Evolutionary conservation across 2,329 filamentous ascomycete genomes (phyloP).

Genomic region (Diplocarpon mali): DNA sequence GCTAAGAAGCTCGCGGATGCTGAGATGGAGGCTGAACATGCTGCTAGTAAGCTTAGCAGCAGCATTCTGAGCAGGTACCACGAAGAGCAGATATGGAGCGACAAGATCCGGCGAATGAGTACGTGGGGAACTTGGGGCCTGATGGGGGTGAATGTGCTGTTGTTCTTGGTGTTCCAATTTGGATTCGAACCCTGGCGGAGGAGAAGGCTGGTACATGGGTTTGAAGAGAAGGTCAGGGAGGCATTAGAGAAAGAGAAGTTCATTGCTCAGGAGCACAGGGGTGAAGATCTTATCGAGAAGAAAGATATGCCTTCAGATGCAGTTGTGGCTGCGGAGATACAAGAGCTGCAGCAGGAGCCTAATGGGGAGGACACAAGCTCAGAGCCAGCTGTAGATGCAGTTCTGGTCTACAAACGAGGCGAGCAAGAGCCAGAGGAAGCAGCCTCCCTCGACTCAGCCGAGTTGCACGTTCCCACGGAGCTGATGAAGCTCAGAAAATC

Average conservation of each 20-base stretch:
- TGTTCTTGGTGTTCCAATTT: conserved; percentile 79
- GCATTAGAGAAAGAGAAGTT: conserved; percentile 38
- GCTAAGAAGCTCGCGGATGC: conserved; percentile 62
- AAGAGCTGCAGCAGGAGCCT: conserved; percentile 17
- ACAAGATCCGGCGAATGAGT: conserved; percentile 89
- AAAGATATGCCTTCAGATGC: conserved; percentile 15
- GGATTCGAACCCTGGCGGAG: conserved; percentile 90
- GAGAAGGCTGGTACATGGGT: conserved; percentile 66
- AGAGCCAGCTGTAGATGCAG: conserved; percentile 18
- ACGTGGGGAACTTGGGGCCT: conserved; percentile 98
- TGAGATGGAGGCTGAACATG: conserved; percentile 70
- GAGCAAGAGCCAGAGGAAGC: conserved; percentile 11
- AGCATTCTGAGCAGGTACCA: conserved; percentile 88
- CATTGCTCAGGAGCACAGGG: conserved; percentile 6
- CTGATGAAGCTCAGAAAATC: conserved; percentile 12
- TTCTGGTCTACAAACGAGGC: conserved; percentile 14
- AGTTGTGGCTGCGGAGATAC: conserved; percentile 16
- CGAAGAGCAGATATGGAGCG: conserved; percentile 98
- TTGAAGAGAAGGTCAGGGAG: conserved; percentile 65
- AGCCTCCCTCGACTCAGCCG: conserved; percentile 13
- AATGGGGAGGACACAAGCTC: conserved; percentile 1
- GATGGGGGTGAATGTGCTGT: conserved; percentile 90
- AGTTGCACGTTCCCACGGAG: conserved; percentile 14
- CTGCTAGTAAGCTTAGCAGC: conserved; percentile 63
- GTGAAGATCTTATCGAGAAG: neutral